Percentiles rank a stretch among this genome's conserved stretches.
phyloP scores from a whole-genome alignment of 257 asterid genomes.

The Solanum paucissectum region DNA sequence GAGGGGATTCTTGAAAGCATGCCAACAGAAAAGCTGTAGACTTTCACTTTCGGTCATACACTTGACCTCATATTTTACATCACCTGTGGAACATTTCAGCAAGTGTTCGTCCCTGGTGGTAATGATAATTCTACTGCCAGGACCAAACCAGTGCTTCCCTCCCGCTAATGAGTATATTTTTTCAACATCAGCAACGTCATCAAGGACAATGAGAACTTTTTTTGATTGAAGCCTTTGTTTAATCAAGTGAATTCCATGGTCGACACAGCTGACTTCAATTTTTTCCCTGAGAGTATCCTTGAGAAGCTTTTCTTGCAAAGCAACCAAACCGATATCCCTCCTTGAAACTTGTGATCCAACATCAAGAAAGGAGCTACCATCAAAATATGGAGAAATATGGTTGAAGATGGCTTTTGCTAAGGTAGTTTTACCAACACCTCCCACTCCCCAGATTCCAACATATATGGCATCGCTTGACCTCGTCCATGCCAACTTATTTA shows the following conservation, averaged over 20 bases:
- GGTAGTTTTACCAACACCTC: neutral
- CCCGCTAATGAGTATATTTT: neutral
- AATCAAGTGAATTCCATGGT: neutral
- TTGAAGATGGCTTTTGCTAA: neutral
- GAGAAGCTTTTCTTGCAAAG: neutral
- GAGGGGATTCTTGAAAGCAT: neutral
- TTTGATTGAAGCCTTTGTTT: neutral
- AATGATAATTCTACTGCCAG: slow-evolving; percentile 9
- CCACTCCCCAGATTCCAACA: neutral
- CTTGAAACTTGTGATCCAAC: neutral
- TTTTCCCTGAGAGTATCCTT: neutral
- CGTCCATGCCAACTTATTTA: neutral
- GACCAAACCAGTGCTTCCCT: neutral
- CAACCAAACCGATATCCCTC: neutral
- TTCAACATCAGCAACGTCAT: neutral
- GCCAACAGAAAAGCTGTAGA: neutral
- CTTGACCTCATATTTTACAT: neutral
- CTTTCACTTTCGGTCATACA: neutral
- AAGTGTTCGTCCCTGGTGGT: slow-evolving; percentile 3
- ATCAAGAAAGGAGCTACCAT: neutral
- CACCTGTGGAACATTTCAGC: neutral
- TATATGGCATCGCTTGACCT: neutral
- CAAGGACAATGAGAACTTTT: neutral
- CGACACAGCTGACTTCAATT: neutral
- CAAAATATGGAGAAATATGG: neutral